Evolutionary conservation across 768 basidiomycete genomes (phyloP), one percentile per base, ranked within the genome.

Genomic region (Sistotremastrum niveocremeum): DNA sequence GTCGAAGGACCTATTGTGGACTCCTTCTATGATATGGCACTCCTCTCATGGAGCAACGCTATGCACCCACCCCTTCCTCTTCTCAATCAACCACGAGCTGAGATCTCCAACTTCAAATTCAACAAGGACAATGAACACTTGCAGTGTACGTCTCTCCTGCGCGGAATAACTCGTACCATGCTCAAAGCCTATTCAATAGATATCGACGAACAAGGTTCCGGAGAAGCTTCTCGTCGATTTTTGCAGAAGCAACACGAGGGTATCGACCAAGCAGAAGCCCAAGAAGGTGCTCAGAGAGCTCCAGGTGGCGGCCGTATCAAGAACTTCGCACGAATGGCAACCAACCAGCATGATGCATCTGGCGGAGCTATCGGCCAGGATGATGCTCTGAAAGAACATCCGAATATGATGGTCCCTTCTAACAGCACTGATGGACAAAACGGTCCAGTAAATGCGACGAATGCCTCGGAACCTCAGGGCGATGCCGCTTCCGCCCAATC

Each of bases 1-100:
- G 66, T 82, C 38, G 81, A 84, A 55, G 81, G 81, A 0, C 75
- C 77, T 0, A 70, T 84, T 44, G 81, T 84, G 47, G 71, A 83
- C 46, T 66, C 74, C 4, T 66, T 84, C 51, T 82, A 81, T 60
- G 82, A 84, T 59, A 74, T 73, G 60, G 75, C 76, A 9, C 69
- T 84, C 42, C 65, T 80, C 45, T 73, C 73, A 39, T 82, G 77
- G 77, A 66, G 62, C 51, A 69, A 71, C 39, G 56, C 62, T 30
- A 62, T 77, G 53, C 50, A 64, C 34, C 73, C 76, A 7, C 64
- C 65, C 6, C 54, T 73, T 28, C 73, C 74, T 10, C 58, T 69
- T 30, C 55, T 68, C 38, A 37, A 51, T n/a, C 52, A 52, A 31
- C 61, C 61, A 28, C 59, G 59, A 43, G 52, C 36, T 41, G 60